Base-by-base conservation (phyloP, 1,284 basidiomycete species). In the Cryptococcus neoformans region DNA sequence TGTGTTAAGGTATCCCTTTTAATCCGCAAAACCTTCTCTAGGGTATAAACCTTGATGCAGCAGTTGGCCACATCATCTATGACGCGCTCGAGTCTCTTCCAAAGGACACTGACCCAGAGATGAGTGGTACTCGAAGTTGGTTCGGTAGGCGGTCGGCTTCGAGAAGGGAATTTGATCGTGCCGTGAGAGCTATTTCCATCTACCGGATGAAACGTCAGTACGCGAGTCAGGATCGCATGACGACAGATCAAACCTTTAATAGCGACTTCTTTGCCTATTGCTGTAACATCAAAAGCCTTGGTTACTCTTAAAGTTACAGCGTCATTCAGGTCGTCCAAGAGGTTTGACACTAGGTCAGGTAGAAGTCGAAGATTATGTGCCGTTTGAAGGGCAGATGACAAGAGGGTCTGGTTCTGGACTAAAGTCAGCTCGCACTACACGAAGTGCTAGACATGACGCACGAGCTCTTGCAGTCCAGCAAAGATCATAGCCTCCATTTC, bases 1-100 rank as follows among this genome's bases (percentile, higher is more conserved):
- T 92, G 88, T 0, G 88, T 86, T 16, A 83, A 78, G 0, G 86
- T 81, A 71, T 95, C 92, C 69, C 85, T 88, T 79, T 97, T 97
- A 66, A 94, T 76, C 67, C 85, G 86, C 36, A 98, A 80, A 4
- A 98, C 94, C 70, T 92, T 96, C 74, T 98, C 93, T 6, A 99
- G 83, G 0, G 89, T 89, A 74, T 97, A 96, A 4, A 97, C 90
- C 82, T 95, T 94, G 72, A 92, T 85, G 73, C 93, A 96, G 66
- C 90, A 91, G 53, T 85, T 87, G 2, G 89, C 85, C 83, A 99
- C 87, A 66, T 95, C 92, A 62, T 91, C 87, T 4, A 96, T 84
- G 67, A 97, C 83, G 6, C 79, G 80, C 67, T 95, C 91, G 5
- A 99, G 80, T 50, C 90, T 81, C 5, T 78, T 76, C 94, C 94